These are phyloP conservation scores for Apophysomyces trapeziformis DNA, from an alignment of 371 early-diverging fungal species.

Conservation along the genomic window DNA sequence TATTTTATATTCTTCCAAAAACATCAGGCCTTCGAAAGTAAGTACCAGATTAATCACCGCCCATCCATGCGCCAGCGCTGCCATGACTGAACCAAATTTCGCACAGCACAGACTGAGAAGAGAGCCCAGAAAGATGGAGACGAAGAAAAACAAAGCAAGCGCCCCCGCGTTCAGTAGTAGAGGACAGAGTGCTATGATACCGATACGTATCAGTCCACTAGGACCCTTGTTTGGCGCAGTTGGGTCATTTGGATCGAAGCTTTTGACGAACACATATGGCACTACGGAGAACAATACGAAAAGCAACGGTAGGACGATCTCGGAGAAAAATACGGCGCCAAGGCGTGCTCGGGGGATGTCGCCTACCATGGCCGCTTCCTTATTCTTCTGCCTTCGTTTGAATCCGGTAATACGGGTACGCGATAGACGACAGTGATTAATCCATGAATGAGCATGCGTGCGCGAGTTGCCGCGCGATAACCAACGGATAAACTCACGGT, in stretches of 20 bases:
- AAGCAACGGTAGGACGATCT: constrained; percentile 74
- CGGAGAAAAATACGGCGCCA: constrained; percentile 73
- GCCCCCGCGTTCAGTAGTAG: constrained; percentile 74
- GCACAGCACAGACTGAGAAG: constrained; percentile 63
- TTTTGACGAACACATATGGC: constrained; percentile 70
- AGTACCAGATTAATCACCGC: constrained; percentile 66
- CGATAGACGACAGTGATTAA: constrained; percentile 71
- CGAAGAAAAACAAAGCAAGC: constrained; percentile 68
- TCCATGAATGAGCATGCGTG: constrained; percentile 81
- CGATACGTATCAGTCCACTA: constrained; percentile 63
- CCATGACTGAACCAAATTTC: constrained; percentile 76
- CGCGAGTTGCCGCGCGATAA: constrained; percentile 79
- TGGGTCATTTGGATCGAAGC: constrained; percentile 41
- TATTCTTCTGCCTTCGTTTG: constrained; percentile 56
- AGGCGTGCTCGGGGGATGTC: constrained; percentile 73
- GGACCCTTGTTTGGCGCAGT: constrained; percentile 45
- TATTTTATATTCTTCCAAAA: constrained; percentile 69
- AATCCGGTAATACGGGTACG: constrained; percentile 82
- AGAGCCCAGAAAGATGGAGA: constrained; percentile 75
- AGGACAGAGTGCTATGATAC: constrained; percentile 73
- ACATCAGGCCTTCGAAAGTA: constrained; percentile 69
- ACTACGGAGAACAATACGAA: constrained; percentile 66
- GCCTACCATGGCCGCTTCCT: constrained; percentile 60
- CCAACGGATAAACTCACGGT: constrained; percentile 82
- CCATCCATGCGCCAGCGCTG: constrained; percentile 70